These are phyloP conservation scores for Laetiporus sulphureus DNA, from an alignment of 1,284 basidiomycete genomes.

Conservation along the genomic window DNA sequence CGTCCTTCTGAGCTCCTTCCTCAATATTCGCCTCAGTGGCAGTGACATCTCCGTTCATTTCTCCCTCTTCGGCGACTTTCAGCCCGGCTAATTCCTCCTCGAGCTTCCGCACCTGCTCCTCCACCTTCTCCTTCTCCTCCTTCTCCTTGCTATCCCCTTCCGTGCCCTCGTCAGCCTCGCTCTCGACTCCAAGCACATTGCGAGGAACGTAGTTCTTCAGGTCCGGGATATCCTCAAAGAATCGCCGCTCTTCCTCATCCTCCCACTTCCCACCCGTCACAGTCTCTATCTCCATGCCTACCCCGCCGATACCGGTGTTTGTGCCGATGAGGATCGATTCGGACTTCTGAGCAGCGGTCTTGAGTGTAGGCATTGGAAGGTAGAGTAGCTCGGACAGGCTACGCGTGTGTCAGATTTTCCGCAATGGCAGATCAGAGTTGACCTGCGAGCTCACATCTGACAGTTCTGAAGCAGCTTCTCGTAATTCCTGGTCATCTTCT, in stretches of 20 bases:
- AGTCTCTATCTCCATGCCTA: constrained; percentile 50
- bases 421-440: not conserved
- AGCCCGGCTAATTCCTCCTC: constrained; percentile 57
- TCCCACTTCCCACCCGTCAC: constrained; percentile 87
- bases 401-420: too few species aligned
- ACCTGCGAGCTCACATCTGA: constrained; percentile 54
- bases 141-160: constrained; percentile 34
- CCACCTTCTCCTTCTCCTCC: constrained; percentile 41
- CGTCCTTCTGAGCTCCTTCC: constrained; percentile 21
- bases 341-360: constrained; percentile 70
- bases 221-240: constrained; percentile 93
- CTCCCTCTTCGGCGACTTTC: constrained; percentile 26
- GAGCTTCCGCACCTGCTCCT: constrained; percentile 60
- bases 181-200: constrained; percentile 80
- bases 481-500: constrained; percentile 95
- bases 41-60: not conserved
- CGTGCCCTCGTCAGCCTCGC: constrained; percentile 29
- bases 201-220: constrained; percentile 88
- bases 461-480: constrained; percentile 86
- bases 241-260: constrained; percentile 93
- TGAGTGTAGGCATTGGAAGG: constrained; percentile 75
- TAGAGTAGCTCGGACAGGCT: constrained; percentile 88
- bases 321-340: constrained; percentile 76
- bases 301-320: constrained; percentile 32
- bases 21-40: constrained; percentile 9